Base-by-base conservation (phyloP, 1,284 basidiomycete genomes). In the Naganishia liquefaciens region DNA sequence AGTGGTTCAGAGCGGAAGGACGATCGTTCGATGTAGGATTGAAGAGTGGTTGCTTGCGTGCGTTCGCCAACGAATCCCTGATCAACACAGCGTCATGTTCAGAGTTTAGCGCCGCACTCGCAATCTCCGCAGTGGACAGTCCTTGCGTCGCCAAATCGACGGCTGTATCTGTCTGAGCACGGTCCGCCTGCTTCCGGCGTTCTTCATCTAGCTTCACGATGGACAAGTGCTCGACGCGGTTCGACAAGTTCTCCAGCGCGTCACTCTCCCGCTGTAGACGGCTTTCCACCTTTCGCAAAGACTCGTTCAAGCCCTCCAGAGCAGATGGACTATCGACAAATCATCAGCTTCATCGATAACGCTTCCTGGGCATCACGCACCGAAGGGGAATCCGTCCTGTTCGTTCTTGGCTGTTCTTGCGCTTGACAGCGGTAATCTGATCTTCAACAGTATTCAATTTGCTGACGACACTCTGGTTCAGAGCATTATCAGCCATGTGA, bases 351-450 rank as follows among this genome's bases (percentile, higher is more conserved):
- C 33, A 33, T 0, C 44, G 17, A 10, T 28, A 1, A 23, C n/a
- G 9, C n/a, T 25, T n/a, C 23, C 5, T 11, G 27, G 2, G 7
- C 21, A 17, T 27, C 3, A 65, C 64, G 30, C 33, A 65, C 64
- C 64, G 57, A 21, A 60, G 37, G 4, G 64, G 64, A 30, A 65
- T 57, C 17, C 57, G 46, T 1, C 64, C 64, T 11, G 64, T 60
- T 28, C 51, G 47, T 37, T 65, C 64, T 51, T 61, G 64, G n/a
- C 49, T 52, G 10, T 28, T 54, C 46, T 51, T 60, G 39, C 54
- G 54, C 51, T 65, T 65, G 17, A 54, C 25, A 27, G 19, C 39
- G 13, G 49, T 46, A 15, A 65, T 61, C 13, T 65, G 47, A 10
- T 57, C 55, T 27, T 65, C 64, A 23, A 65, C 39, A 42, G 52